Base-by-base conservation (phyloP, 2,329 filamentous ascomycete species). In the Beauveria bassiana region DNA sequence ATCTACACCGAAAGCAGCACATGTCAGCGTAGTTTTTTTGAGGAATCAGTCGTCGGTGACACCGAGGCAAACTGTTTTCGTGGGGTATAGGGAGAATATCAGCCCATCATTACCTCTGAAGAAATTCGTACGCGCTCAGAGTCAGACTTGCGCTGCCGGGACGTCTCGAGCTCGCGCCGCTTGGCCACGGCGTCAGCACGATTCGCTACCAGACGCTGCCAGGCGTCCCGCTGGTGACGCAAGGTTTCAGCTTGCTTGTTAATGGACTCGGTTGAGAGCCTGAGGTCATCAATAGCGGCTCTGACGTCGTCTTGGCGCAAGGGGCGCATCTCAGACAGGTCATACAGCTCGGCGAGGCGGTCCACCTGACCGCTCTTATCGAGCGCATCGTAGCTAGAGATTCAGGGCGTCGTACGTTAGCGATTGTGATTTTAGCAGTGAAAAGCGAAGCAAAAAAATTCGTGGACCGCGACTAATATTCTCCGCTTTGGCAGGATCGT, bases 231-330 rank as follows among this genome's bases (percentile, higher is more conserved):
- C 70, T 91, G 87, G 56, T 81, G 77, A 61, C 80, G 79, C 20
- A 91, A 70, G 0, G 80, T 77, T 68, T 85, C 82, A 31, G 81
- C 86, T 68, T 90, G 87, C 70, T 82, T 81, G 64, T 82, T 78
- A 31, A 90, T 88, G 20, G 80, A 81, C 20, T 79, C 79, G 0
- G 88, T 90, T 1, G 87, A 89, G 43, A 77, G 77, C 63, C 83
- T 79, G n/a, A 91, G 76, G 59, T 87, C 82, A 3, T 81, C 78
- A 55, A 89, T 84, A 18, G 88, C 87, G 46, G 76, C 72, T 59
- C 78, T 77, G 61, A 90, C 75, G 57, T 89, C 85, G 28, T 81
- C 75, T 62, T 89, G 86, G 16, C 77, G 74, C 51, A 88, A 71
- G 5, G 81, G 78, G 59, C 79, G 79, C 40, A 81, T 72, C 38